Evolutionary conservation across 495 filamentous ascomycete genomes (phyloP), one percentile per base, ranked within the genome.

Genomic region (Talaromyces ruber): DNA sequence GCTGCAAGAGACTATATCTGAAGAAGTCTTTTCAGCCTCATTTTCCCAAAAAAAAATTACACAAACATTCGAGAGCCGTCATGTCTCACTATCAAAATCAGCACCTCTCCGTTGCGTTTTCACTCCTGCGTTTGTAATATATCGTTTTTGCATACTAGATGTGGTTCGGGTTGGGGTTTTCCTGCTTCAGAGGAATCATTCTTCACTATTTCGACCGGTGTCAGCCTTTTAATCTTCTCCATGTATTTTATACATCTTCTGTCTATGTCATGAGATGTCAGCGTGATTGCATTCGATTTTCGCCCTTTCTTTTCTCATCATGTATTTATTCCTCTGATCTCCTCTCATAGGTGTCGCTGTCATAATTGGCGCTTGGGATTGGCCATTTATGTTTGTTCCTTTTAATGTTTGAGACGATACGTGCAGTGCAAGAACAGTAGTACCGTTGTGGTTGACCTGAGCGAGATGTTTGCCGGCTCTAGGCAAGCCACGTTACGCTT

Each of bases 1-100:
- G 94, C 90, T 75, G 93, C 89, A 61, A 86, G 95, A 72, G 94
- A 98, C 77, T 98, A 94, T 69, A 90, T 92, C 47, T 93, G 82
- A 89, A 14, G 65, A 24, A 18, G 14, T 60, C 37, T 7, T 8
- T 21, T 25, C 11, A 2, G 12, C 18, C 16, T 34, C 37, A 45
- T 30, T 21, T 14, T 52, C 16, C 16, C 24, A 28, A 53, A n/a
- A n/a, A n/a, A n/a, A n/a, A 53, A 54, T 29, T 9, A 54, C 14
- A 26, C 26, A 21, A 3, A 6, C 22, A 28, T 53, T 53, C 43
- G 37, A 34, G 22, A 60, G 28, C 18, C 28, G 2, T 34, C 26
- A n/a, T 18, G 59, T 47, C 45, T 16, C 28, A 22, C 11, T 52
- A 22, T 6, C 25, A 43, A 26, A 34, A 28, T 59, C 22, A 59